Evolutionary conservation across 805 yeast species (phyloP).

Genomic region (Schwanniomyces pseudopolymorphus): DNA sequence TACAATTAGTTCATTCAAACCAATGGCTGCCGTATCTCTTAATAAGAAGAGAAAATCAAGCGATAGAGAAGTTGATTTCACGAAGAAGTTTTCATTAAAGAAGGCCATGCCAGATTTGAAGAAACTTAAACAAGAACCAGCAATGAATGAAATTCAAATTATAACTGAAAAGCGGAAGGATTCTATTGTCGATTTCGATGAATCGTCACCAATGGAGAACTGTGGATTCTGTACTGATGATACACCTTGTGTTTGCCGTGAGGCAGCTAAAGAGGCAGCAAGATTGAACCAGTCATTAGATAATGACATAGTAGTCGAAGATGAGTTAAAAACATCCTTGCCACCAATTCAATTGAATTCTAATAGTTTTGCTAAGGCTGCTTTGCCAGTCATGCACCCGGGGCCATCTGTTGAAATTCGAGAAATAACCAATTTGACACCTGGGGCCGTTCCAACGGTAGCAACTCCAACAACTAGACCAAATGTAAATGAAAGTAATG

Average conservation of each 20-base stretch:
- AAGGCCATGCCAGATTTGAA: constrained; percentile 39
- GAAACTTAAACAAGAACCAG: constrained; percentile 19
- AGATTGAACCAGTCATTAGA: constrained; percentile 29
- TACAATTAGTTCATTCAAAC: constrained; percentile 46
- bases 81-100: constrained; percentile 39
- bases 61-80: constrained; percentile 54
- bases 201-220: constrained; percentile 58
- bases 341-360: constrained; percentile 41
- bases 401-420: constrained; percentile 59
- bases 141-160: neutral
- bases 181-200: constrained; percentile 31
- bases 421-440: constrained; percentile 40
- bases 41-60: constrained; percentile 19
- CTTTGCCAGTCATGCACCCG: constrained; percentile 61
- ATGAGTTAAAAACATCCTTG: constrained; percentile 30
- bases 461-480: constrained; percentile 18
- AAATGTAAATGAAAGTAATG: constrained; percentile 6
- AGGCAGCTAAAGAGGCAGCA: constrained; percentile 58
- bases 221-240: constrained; percentile 95
- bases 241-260: constrained; percentile 90
- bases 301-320: constrained; percentile 24
- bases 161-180: constrained; percentile 14
- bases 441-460: constrained; percentile 38
- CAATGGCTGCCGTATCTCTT: constrained; percentile 68
- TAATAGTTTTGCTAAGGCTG: constrained; percentile 30